These are phyloP conservation scores for Beauveria brongniartii DNA, from an alignment of 2,329 filamentous ascomycete genomes.

Conservation along the genomic window DNA sequence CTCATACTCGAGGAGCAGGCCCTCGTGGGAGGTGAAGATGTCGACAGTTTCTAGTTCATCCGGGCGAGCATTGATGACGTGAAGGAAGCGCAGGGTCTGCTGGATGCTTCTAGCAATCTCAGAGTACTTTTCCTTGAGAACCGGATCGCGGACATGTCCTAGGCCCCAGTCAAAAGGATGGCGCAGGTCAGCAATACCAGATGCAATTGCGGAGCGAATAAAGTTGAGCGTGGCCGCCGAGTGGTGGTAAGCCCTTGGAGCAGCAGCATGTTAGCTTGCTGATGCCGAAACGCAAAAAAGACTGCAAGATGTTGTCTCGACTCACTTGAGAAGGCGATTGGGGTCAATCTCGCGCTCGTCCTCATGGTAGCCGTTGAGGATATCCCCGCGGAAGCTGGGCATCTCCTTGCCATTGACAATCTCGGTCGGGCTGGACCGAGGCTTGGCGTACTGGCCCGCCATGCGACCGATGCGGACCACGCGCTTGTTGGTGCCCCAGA, in stretches of 20 bases:
- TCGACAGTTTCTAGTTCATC: conserved; percentile 85
- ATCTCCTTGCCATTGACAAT: conserved; percentile 70
- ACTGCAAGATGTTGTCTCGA: not conserved
- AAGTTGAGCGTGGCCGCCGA: conserved; percentile 94
- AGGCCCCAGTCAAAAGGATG: conserved; percentile 91
- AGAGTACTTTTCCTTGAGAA: conserved; percentile 78
- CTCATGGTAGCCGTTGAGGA: conserved; percentile 78
- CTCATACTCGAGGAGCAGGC: conserved; percentile 89
- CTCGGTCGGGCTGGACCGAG: conserved; percentile 81
- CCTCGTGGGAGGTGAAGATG: conserved; percentile 92
- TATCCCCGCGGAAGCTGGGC: conserved; percentile 89
- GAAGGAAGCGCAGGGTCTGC: conserved; percentile 89
- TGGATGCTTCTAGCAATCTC: conserved; percentile 78
- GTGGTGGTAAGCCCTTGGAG: conserved; percentile 78
- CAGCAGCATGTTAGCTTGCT: conserved; percentile 3
- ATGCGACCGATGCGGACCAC: conserved; percentile 93
- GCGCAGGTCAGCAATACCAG: conserved; percentile 89
- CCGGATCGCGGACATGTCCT: conserved; percentile 79
- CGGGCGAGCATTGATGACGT: conserved; percentile 80
- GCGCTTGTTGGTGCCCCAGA: conserved; percentile 74
- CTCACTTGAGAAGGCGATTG: conserved; percentile 63
- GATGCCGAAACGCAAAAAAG: not conserved
- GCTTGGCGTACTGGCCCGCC: conserved; percentile 97
- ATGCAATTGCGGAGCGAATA: conserved; percentile 72
- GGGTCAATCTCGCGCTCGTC: conserved; percentile 78